Percentiles rank a stretch among this genome's conserved stretches.
Conservation (phyloP, 176 grass and related monocot genomes). For the Zizania latifolia region DNA sequence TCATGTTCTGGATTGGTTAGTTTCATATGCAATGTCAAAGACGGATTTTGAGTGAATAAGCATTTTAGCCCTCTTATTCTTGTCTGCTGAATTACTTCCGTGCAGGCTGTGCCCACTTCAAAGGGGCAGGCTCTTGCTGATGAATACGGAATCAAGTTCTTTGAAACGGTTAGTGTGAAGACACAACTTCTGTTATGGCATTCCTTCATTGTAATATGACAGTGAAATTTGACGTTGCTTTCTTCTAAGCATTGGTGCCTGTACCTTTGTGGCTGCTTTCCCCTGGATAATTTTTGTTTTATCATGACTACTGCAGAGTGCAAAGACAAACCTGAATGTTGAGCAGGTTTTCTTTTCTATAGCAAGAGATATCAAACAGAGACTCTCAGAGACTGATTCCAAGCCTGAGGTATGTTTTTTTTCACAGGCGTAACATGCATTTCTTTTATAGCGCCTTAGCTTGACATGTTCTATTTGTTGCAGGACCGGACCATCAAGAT, state of each 20-base stretch:
- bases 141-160: constrained; percentile 79
- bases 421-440: neutral
- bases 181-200: neutral
- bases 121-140: constrained; percentile 78
- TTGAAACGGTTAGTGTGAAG: constrained; percentile 61
- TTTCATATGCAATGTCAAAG: neutral
- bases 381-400: constrained; percentile 55
- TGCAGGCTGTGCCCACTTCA: constrained; percentile 62
- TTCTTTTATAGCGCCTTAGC: neutral
- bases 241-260: neutral
- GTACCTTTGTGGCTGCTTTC: neutral
- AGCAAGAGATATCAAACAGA: constrained; percentile 67
- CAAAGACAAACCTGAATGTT: constrained; percentile 78
- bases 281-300: neutral
- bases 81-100: neutral
- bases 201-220: neutral
- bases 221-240: neutral
- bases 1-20: neutral
- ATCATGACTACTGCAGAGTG: constrained; percentile 41
- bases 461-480: neutral
- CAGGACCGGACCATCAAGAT: constrained; percentile 54
- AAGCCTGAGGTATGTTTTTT: constrained; percentile 40
- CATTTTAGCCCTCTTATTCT: neutral
- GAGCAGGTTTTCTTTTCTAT: constrained; percentile 81
- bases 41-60: neutral